phyloP scores from a whole-genome alignment of 2,329 filamentous ascomycete species.

The Alternaria burnsii region DNA sequence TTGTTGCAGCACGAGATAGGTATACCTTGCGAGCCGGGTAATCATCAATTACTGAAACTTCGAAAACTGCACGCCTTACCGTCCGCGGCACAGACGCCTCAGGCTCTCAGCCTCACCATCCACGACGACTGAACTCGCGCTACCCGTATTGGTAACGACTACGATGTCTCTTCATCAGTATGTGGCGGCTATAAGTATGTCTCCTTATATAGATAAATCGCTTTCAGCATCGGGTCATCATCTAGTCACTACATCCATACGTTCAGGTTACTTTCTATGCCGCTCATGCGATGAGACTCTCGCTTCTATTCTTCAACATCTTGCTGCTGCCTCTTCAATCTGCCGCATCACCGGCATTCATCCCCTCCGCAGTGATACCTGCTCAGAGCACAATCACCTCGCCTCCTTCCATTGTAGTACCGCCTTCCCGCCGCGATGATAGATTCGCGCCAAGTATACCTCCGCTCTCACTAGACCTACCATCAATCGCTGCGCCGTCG shows the following conservation, averaged over 20 bases:
- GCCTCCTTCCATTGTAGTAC: constrained; percentile 8
- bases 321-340: constrained; percentile 22
- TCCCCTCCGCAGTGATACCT: constrained; percentile 11
- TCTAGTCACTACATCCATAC: constrained; percentile 3
- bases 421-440: constrained; percentile 21
- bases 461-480: constrained; percentile 22
- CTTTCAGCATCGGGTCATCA: background rate
- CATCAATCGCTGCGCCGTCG: constrained; percentile 19
- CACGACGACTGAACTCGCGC: constrained; percentile 7
- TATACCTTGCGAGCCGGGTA: background rate
- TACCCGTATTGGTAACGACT: constrained; percentile 10
- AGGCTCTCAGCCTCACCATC: constrained; percentile 25
- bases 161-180: constrained; percentile 3
- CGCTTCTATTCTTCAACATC: constrained; percentile 19
- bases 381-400: constrained; percentile 13
- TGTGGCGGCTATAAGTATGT: background rate
- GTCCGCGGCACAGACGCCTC: background rate
- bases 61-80: background rate
- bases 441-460: constrained; percentile 18
- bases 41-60: background rate
- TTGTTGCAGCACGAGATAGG: background rate
- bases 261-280: background rate
- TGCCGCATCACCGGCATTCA: constrained; percentile 15
- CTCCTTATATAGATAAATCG: constrained; percentile 11
- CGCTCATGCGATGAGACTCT: constrained; percentile 20